A percentile compares a stretch with the other conserved stretches of the same genome.
phyloP scores from a whole-genome alignment of 2,329 filamentous ascomycete genomes.

The Didymella segeticola region DNA sequence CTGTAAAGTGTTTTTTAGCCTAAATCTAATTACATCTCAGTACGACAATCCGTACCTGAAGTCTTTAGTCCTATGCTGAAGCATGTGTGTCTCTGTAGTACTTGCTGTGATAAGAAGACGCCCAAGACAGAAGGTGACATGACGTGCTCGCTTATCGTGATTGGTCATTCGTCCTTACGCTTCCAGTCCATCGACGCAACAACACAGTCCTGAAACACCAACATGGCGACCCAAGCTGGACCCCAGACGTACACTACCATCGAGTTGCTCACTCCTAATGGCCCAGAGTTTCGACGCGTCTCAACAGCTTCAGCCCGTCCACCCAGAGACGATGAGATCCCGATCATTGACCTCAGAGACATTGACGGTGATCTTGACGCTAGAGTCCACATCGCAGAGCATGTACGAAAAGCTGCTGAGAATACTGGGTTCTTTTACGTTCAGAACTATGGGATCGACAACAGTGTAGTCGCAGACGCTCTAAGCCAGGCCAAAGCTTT shows the following conservation, averaged over 20 bases:
- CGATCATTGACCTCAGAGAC: conserved; percentile 44
- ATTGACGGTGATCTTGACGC: conserved; percentile 48
- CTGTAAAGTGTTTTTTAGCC: not conserved
- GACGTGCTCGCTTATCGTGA: conserved; percentile 5
- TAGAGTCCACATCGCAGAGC: conserved; percentile 48
- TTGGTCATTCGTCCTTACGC: too few species aligned
- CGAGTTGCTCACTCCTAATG: conserved; percentile 1
- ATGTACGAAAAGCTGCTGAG: conserved; percentile 13
- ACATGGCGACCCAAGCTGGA: not conserved
- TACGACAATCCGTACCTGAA: too few species aligned
- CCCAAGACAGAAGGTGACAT: not conserved
- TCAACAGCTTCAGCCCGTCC: conserved; percentile 1
- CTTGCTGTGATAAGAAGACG: not conserved
- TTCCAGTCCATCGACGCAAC: too few species aligned
- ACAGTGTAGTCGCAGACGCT: not conserved
- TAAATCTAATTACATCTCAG: not conserved
- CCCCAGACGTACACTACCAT: not conserved
- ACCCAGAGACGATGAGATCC: conserved; percentile 42
- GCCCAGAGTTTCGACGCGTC: conserved; percentile 6
- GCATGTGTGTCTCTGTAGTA: not conserved
- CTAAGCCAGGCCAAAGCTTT: conserved; percentile 14
- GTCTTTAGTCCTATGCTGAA: too few species aligned
- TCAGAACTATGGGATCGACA: conserved; percentile 41
- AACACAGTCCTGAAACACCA: not conserved
- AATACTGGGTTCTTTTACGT: conserved; percentile 22